Conservation (phyloP, 2,329 filamentous ascomycete species). For the Samsoniella hepiali region DNA sequence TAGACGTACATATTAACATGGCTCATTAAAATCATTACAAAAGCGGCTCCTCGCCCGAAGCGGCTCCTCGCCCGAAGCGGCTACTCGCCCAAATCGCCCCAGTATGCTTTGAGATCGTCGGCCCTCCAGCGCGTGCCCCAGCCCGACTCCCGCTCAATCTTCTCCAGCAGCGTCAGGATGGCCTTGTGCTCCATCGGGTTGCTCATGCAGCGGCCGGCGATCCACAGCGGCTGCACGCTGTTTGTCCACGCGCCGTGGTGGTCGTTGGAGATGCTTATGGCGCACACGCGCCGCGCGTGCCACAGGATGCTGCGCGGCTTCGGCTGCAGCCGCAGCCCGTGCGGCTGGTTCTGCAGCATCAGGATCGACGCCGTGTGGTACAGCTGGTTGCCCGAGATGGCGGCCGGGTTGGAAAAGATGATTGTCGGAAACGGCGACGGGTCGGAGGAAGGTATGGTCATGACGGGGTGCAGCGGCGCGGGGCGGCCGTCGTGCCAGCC, state of each 20-base stretch:
- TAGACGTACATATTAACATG: not conserved
- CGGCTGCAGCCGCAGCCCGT: slow-evolving; percentile 37
- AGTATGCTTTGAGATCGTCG: slow-evolving; percentile 50
- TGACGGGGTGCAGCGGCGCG: slow-evolving; percentile 34
- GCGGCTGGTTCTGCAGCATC: slow-evolving; percentile 46
- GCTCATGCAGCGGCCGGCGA: slow-evolving; percentile 50
- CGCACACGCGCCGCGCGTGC: slow-evolving; percentile 52
- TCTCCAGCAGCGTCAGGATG: slow-evolving; percentile 44
- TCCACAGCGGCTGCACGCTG: slow-evolving; percentile 51
- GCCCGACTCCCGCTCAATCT: slow-evolving; percentile 50
- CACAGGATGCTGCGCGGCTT: slow-evolving; percentile 41
- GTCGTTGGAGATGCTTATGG: slow-evolving; percentile 50
- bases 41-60: not conserved
- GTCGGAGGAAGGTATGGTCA: slow-evolving; percentile 36
- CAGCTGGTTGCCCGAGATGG: slow-evolving; percentile 53
- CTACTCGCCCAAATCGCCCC: slow-evolving; percentile 40
- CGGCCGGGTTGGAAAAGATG: slow-evolving; percentile 48
- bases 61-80: slow-evolving; percentile 11
- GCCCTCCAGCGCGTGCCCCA: slow-evolving; percentile 53
- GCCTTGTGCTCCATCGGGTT: slow-evolving; percentile 41
- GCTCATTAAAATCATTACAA: too few relatives aligned
- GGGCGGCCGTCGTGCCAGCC: slow-evolving; percentile 39
- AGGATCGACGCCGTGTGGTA: slow-evolving; percentile 52
- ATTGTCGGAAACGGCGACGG: slow-evolving; percentile 48
- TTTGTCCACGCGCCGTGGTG: slow-evolving; percentile 54